Evolutionary conservation across 2,329 filamentous ascomycete species (phyloP), one percentile per base, ranked within the genome.

Genomic region (Botryotinia globosa): DNA sequence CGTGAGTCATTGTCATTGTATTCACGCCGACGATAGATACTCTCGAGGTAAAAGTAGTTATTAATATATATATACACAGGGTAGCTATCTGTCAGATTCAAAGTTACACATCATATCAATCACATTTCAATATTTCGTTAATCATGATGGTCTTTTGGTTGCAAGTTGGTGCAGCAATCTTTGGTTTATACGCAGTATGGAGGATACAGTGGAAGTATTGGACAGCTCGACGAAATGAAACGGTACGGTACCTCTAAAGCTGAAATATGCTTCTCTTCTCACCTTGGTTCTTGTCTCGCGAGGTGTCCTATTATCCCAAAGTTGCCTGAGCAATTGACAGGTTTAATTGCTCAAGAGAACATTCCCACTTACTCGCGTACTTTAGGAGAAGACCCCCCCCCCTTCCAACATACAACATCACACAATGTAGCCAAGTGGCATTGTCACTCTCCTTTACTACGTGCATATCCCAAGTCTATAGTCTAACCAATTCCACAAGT

Each of bases 161-260:
- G 16, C 70, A 72, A 25, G 22, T 66, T 29, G 14, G 62, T 12
- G 63, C 32, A 6, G 70, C 34, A 48, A 18, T 51, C 5, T 16
- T 72, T 39, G 70, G 48, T 25, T 10, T 48, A 18, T 72, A 51
- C 34, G 48, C 39, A 29, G 37, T 51, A 37, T 68, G 70, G 70
- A 66, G 39, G 22, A n/a, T 48, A 39, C 37, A 68, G 20, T 59
- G 25, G 20, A 56, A 18, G n/a, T 72, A 42, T 45, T 44, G 37
- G 54, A 59, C 37, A 48, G n/a, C 34, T 42, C 68, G 56, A 64
- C 32, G 32, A 16, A 32, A 42, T 25, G 32, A 42, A 37, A 37
- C 45, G 68, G 68, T 71, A 71, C 5, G 22, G 44, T 51, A 37
- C 4, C 56, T 64, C 14, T 22, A 8, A n/a, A 67, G 37, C n/a